Conservation (phyloP, 371 early-diverging fungal species). For the Quaeritorhiza haematococci region DNA sequence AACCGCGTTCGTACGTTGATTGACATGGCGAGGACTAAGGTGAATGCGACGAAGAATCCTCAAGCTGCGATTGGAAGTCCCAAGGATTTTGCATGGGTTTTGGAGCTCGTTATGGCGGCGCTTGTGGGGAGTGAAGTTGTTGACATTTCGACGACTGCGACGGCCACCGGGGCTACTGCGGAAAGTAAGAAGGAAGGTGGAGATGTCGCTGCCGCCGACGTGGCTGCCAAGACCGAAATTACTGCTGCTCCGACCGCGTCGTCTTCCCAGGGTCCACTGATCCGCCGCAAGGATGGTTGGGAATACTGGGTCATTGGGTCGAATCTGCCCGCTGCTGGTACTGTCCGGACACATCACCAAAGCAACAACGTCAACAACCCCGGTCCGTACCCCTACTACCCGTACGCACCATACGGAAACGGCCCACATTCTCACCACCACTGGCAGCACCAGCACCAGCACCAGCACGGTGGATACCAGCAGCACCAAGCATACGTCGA, state of each 20-base stretch:
- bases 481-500: not conserved
- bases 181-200: not conserved
- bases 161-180: no score
- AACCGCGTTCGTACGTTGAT: conserved; percentile 64
- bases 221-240: no score
- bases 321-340: not conserved
- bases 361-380: not conserved
- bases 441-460: not conserved
- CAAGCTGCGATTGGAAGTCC: conserved; percentile 5
- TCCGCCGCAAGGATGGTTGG: conserved; percentile 33
- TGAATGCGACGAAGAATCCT: not conserved
- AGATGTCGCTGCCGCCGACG: conserved; percentile 10
- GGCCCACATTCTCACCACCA: not conserved
- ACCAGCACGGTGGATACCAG: not conserved
- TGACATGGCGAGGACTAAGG: conserved; percentile 18
- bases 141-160: conserved; percentile 15
- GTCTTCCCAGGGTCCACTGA: no score
- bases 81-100: conserved; percentile 19
- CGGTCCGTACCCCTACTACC: no score
- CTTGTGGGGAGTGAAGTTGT: conserved; percentile 22
- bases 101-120: conserved; percentile 18
- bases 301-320: conserved; percentile 34
- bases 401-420: no score
- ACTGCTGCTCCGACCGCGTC: conserved; percentile 8
- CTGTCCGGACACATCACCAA: not conserved